A percentile compares a stretch with the other conserved stretches of the same genome.
Conservation (phyloP, 2,329 filamentous ascomycete species). For the Xylaria sp. region DNA sequence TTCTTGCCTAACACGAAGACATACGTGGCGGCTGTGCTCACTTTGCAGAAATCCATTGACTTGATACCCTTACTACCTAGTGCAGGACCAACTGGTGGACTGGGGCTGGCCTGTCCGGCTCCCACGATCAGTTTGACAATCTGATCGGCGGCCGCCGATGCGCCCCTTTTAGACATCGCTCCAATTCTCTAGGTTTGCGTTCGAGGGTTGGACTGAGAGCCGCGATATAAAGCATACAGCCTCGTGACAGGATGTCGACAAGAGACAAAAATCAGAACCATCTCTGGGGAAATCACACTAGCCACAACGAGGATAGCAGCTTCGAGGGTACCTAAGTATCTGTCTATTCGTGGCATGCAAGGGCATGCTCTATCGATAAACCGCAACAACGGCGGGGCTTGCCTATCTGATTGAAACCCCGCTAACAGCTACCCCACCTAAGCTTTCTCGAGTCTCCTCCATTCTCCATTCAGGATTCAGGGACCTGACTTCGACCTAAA, state of each 20-base stretch:
- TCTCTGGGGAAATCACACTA: conserved; percentile 24
- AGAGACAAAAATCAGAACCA: conserved; percentile 15
- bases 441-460: conserved; percentile 13
- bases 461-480: conserved; percentile 11
- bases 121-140: conserved; percentile 98
- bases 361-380: conserved; percentile 30
- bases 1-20: conserved; percentile 24
- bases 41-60: conserved; percentile 99
- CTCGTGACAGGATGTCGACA: conserved; percentile 5
- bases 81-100: conserved; percentile 94
- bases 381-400: conserved; percentile 22
- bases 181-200: conserved; percentile 18
- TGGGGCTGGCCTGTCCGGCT: conserved; percentile 92
- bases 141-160: conserved; percentile 65
- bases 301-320: conserved; percentile 22
- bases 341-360: not conserved
- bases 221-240: conserved; percentile 4
- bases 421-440: conserved; percentile 34
- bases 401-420: conserved; percentile 41
- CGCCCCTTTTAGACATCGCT: conserved; percentile 65
- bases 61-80: conserved; percentile 98
- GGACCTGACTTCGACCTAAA: conserved; percentile 14
- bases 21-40: conserved; percentile 51
- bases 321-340: not conserved
- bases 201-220: not conserved